Evolutionary conservation across 2,329 filamentous ascomycete species (phyloP).

Genomic region (Parasarocladium wereldwijsianum): DNA sequence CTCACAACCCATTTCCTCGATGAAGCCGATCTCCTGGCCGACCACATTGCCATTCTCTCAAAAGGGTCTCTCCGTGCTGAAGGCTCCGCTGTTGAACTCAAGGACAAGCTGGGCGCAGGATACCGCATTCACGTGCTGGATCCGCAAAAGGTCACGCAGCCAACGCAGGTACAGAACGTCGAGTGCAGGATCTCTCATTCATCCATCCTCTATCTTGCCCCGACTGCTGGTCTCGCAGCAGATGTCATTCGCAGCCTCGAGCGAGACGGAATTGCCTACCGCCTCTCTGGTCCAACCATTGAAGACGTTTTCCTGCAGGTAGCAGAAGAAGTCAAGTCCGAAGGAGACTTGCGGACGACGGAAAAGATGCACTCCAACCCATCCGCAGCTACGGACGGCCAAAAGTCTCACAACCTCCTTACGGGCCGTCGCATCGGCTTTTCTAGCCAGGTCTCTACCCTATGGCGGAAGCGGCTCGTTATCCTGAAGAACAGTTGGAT

Average conservation of each 20-base stretch:
- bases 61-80: conserved; percentile 51
- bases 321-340: conserved; percentile 26
- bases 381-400: neutral
- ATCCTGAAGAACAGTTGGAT: conserved; percentile 43
- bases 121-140: conserved; percentile 15
- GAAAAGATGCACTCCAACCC: neutral
- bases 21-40: conserved; percentile 57
- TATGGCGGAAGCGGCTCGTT: conserved; percentile 49
- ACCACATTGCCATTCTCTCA: conserved; percentile 56
- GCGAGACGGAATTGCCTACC: conserved; percentile 45
- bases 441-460: conserved; percentile 41
- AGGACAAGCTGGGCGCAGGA: conserved; percentile 43
- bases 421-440: conserved; percentile 45
- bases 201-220: conserved; percentile 53
- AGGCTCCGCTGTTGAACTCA: conserved; percentile 55
- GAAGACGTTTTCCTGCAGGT: conserved; percentile 62
- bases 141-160: conserved; percentile 19
- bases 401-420: conserved; percentile 16
- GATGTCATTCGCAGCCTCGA: conserved; percentile 55
- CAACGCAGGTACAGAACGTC: conserved; percentile 35
- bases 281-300: conserved; percentile 54
- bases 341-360: conserved; percentile 3
- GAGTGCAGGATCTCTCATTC: conserved; percentile 44
- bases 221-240: conserved; percentile 52
- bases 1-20: conserved; percentile 67